Conservation (phyloP, 2,329 filamentous ascomycete genomes). For the Diplodia intermedia region DNA sequence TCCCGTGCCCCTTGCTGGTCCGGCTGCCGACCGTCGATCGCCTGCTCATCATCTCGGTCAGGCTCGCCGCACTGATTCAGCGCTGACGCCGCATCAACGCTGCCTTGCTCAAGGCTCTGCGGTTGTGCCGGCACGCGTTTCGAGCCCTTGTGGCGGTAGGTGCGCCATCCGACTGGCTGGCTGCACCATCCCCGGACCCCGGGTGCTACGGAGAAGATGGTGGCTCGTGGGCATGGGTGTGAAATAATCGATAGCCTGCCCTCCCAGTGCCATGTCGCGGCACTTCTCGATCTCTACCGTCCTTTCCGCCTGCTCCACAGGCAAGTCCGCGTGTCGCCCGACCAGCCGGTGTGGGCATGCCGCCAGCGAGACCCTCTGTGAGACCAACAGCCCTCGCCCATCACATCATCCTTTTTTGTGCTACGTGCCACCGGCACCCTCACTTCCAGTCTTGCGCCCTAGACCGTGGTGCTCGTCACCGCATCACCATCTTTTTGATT, state of each 20-base stretch:
- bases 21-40: background rate
- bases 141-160: constrained; percentile 14
- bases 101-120: constrained; percentile 15
- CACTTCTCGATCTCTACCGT: background rate
- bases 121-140: constrained; percentile 20
- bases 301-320: constrained; percentile 15
- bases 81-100: constrained; percentile 19
- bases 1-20: constrained; percentile 20
- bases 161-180: constrained; percentile 15
- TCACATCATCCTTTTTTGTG: constrained; percentile 19
- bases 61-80: constrained; percentile 10
- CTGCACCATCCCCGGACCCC: background rate
- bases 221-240: constrained; percentile 5
- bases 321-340: constrained; percentile 13
- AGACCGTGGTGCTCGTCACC: constrained; percentile 19
- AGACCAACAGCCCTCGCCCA: constrained; percentile 6
- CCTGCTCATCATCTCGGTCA: background rate
- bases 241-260: constrained; percentile 23
- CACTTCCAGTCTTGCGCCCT: constrained; percentile 26
- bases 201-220: constrained; percentile 4
- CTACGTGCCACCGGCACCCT: constrained; percentile 27
- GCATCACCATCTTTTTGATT: constrained; percentile 27
- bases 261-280: background rate
- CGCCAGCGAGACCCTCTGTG: constrained; percentile 4
- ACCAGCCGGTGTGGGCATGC: constrained; percentile 13